A percentile compares a stretch with the other conserved stretches of the same genome.
Conservation (phyloP, 2,329 filamentous ascomycete species). For the Trichoderma harzianum region DNA sequence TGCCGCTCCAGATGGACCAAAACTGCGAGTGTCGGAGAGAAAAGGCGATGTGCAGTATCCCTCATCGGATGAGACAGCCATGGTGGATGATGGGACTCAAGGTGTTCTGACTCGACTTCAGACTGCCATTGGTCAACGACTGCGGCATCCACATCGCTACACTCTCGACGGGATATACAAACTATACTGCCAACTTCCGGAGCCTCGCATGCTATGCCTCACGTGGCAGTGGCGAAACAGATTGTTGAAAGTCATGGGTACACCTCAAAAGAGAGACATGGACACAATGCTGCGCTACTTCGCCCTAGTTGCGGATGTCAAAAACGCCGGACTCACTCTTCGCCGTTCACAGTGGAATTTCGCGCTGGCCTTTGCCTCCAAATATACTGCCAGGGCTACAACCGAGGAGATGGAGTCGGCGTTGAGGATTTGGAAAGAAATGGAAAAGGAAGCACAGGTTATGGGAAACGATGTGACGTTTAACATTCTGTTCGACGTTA, state of each 20-base stretch:
- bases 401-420: conserved; percentile 60
- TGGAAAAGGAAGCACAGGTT: conserved; percentile 71
- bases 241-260: conserved; percentile 66
- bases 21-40: conserved; percentile 49
- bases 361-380: conserved; percentile 74
- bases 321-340: conserved; percentile 67
- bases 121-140: conserved; percentile 38
- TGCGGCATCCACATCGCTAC: conserved; percentile 40
- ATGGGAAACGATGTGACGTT: conserved; percentile 76
- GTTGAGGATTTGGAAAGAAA: conserved; percentile 79
- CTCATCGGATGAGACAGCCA: conserved; percentile 38
- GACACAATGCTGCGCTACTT: conserved; percentile 78
- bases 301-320: conserved; percentile 78
- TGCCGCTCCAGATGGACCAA: conserved; percentile 48
- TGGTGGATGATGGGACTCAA: conserved; percentile 34
- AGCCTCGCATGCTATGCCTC: conserved; percentile 51
- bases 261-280: conserved; percentile 53
- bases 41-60: conserved; percentile 48
- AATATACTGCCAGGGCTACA: conserved; percentile 59
- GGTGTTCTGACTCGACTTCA: conserved; percentile 39
- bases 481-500: conserved; percentile 86
- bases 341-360: conserved; percentile 73
- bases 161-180: conserved; percentile 46
- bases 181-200: conserved; percentile 48
- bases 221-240: conserved; percentile 53